These are phyloP conservation scores for Aspergillaceae sp. DNA, from an alignment of 2,329 filamentous ascomycete species.

Conservation along the genomic window DNA sequence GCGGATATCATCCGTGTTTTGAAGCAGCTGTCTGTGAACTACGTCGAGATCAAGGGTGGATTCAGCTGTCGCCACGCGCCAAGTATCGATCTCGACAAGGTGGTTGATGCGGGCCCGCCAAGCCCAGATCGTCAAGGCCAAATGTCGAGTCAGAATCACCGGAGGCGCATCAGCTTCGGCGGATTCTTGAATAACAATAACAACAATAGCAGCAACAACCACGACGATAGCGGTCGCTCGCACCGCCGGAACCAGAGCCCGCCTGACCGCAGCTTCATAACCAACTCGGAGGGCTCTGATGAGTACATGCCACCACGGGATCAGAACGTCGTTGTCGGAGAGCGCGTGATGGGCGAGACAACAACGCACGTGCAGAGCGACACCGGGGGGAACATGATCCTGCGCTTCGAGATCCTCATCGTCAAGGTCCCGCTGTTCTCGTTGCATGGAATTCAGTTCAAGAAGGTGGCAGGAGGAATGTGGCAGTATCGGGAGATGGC, in stretches of 20 bases:
- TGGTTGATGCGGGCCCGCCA: constrained; percentile 51
- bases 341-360: constrained; percentile 69
- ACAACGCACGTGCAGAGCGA: constrained; percentile 88
- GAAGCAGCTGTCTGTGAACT: constrained; percentile 80
- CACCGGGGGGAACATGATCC: constrained; percentile 69
- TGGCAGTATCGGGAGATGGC: constrained; percentile 99
- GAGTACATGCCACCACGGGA: constrained; percentile 53
- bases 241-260: constrained; percentile 36
- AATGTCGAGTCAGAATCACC: constrained; percentile 56
- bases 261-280: constrained; percentile 63
- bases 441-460: constrained; percentile 94
- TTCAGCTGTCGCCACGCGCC: constrained; percentile 84
- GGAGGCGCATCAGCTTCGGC: constrained; percentile 75
- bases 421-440: constrained; percentile 93
- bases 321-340: constrained; percentile 41
- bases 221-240: too few species aligned
- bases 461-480: constrained; percentile 87
- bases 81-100: constrained; percentile 76
- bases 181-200: constrained; percentile 61
- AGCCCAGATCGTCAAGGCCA: constrained; percentile 47
- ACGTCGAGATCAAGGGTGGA: constrained; percentile 82
- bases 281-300: constrained; percentile 73
- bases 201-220: constrained; percentile 38
- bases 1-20: constrained; percentile 85
- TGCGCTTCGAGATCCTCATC: constrained; percentile 93